Base-by-base conservation (phyloP, 805 yeast genomes). In the Yarrowia sp. region DNA sequence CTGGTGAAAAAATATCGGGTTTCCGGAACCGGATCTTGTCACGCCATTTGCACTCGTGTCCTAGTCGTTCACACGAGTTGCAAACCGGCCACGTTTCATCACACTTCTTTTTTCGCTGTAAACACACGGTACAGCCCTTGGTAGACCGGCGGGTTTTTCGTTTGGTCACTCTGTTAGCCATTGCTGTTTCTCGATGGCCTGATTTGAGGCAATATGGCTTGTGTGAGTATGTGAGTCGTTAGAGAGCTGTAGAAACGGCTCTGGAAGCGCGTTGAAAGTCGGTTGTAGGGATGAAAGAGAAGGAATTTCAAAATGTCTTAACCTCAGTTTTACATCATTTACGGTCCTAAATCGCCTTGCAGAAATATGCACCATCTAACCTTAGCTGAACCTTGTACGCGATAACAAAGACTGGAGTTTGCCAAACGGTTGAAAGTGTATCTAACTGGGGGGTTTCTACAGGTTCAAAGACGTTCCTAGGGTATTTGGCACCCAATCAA, bases 41-140 rank as follows among this genome's bases (percentile, higher is more conserved):
- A 1, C 64, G 64, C 64, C 64, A 58, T 35, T 58, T 58, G 43
- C 64, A 58, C 33, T 43, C 51, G 42, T 58, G 51, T 2, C 64
- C 64, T 6, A 58, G 43, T 4, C 64, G 51, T 11, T 44, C 51
- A 15, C 64, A 58, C 51, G 64, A 58, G 64, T 58, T 58, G 50
- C 64, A 58, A 5, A 44, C 51, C 2, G 64, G 64, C 64, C 64
- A 58, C 3, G 64, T 58, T 28, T 58, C 64, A 42, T 58, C 64
- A 35, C 64, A 58, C 15, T 58, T 58, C 13, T 58, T 58, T 17
- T 58, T 58, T 9, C 64, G 64, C 22, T 43, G 51, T 8, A 58
- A 42, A 44, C 64, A 58, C 43, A 58, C 64, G 15, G 43, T 43
- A 35, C 64, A 58, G 7, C 64, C 64, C 14, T 58, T 58, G 32